Evolutionary conservation across 2,329 filamentous ascomycete genomes (phyloP), one percentile per base, ranked within the genome.

Genomic region (Calonectria crousiana): DNA sequence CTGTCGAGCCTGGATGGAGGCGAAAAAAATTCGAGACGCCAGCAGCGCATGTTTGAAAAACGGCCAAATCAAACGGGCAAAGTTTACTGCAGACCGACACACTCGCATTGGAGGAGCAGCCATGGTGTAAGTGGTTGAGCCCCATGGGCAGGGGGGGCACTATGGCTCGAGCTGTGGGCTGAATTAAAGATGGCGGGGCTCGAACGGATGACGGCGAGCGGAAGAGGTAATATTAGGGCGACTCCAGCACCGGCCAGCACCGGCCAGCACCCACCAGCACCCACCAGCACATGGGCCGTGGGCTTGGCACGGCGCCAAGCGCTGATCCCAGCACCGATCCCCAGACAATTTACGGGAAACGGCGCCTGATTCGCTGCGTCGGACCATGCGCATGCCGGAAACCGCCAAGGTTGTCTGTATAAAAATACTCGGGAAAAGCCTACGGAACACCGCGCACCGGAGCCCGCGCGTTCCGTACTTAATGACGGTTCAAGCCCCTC

Each of bases 391-490:
- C 34, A 41, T 75, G 75, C 75, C 77, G 77, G 75, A 60, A 51
- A 49, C 66, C 58, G 71, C 66, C 28, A 41, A 34, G 34, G 44
- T 9, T 6, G 44, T 51, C 51, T 8, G 28, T 67, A 34, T 62
- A 62, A 41, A 62, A 62, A 62, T 62, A 62, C 36, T 8, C 56
- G 14, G 34, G 34, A 62, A 28, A 62, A 41, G 56, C 56, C 56
- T 62, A 41, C 41, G 30, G 23, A 28, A 41, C 2, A 13, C 38
- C 26, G 14, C 36, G 64, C 30, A 58, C n/a, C 76, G 78, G 78
- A 76, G 41, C 75, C 76, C 78, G 78, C 78, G 78, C 75, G 78
- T 76, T 58, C 78, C 76, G 68, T 64, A 32, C 16, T 20, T 28
- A 69, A n/a, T 20, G 36, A 23, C 34, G 38, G 58, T 26, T 44